Base-by-base conservation (phyloP, 148 eudicot genomes). In the Nepenthes gracilis region DNA sequence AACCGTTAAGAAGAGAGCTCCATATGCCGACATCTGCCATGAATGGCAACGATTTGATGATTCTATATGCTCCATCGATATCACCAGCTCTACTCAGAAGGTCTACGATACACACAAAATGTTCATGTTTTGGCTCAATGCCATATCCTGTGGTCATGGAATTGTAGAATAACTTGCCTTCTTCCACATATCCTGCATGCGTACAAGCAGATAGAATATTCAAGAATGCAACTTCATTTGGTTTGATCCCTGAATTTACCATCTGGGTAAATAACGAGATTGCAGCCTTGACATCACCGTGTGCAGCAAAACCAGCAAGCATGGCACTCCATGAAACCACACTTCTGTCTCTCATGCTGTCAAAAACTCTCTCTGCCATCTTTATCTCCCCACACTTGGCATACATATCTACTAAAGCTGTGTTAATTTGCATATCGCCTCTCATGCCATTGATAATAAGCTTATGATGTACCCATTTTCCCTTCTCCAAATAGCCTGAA, bases 271-370 rank as follows among this genome's bases (percentile, higher is more conserved):
- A 80, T 23, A 83, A 65, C 33, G 74, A 72, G 55, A 77, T 71
- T 14, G 80, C 69, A 54, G 66, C 63, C 56, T 68, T 67, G 15
- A 78, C 40, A 23, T 73, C 70, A 38, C 88, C 88, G 23, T 83
- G 85, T 64, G 72, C 63, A 5, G 78, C 88, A 59, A 77, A 80
- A 38, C 80, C 78, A 6, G 70, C 82, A 40, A 80, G 73, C 75
- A 83, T 80, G 53, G 80, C 75, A 66, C 85, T 80, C 88, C 85
- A 83, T 6, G 88, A 75, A 33, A 81, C 85, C 43, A 80, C 73
- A 35, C 71, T 83, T 60, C 62, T 70, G 35, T 71, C 77, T 36
- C 59, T 58, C 83, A 78, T 80, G 53, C 48, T 67, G 58, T 83
- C 66, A 10, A 83, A 83, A 62, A 83, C 73, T 54, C 66, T 54